phyloP scores from a whole-genome alignment of 2,329 filamentous ascomycete species.

The Didymella segeticola region DNA sequence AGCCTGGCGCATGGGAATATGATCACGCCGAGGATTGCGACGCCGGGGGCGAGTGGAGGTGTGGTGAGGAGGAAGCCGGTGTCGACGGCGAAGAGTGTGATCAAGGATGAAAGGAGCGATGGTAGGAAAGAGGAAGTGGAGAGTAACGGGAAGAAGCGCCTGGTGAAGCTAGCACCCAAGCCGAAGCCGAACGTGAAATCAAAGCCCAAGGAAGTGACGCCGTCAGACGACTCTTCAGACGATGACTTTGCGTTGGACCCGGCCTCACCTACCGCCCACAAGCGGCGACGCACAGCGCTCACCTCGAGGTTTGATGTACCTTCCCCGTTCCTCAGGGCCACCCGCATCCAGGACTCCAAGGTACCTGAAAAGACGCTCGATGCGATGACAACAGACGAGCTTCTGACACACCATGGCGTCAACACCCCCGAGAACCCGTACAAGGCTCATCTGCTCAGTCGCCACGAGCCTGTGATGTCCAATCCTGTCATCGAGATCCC shows the following conservation, averaged over 20 bases:
- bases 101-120: neutral
- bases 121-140: neutral
- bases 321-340: neutral
- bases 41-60: neutral
- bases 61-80: constrained; percentile 8
- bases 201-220: neutral
- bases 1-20: constrained; percentile 36
- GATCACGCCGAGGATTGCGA: constrained; percentile 6
- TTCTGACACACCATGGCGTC: constrained; percentile 9
- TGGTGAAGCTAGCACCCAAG: neutral
- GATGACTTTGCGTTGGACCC: constrained; percentile 13
- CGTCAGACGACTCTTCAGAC: constrained; percentile 5
- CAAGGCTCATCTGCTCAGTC: constrained; percentile 19
- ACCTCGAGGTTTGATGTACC: neutral
- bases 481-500: constrained; percentile 16
- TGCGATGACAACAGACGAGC: constrained; percentile 10
- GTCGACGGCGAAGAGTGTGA: neutral
- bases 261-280: constrained; percentile 10
- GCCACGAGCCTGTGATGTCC: constrained; percentile 12
- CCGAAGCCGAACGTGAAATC: neutral
- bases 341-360: neutral
- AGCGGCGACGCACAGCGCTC: constrained; percentile 5
- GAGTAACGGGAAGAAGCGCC: neutral
- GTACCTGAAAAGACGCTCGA: neutral
- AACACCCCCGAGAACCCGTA: constrained; percentile 13